Percentiles rank a stretch among this genome's conserved stretches.
Evolutionary conservation across 495 filamentous ascomycete species (phyloP).

Genomic region (Aspergillus carlsbadensis): DNA sequence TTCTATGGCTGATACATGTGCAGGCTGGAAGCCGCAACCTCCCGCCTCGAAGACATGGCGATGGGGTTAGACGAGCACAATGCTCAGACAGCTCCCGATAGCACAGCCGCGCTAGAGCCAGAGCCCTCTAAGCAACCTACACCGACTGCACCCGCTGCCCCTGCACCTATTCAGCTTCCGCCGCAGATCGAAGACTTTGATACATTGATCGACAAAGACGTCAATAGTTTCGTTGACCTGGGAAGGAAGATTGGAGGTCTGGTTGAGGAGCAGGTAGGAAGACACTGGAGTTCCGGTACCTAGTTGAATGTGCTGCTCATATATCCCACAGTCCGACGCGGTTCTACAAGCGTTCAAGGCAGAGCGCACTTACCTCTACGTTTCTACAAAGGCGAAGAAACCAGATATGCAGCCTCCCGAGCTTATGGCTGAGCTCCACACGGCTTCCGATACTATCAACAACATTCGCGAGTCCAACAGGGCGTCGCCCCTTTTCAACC

Average conservation of each 20-base stretch:
- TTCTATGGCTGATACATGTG: slow-evolving; percentile 13
- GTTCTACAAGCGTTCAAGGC: slow-evolving; percentile 71
- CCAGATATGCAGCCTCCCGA: slow-evolving; percentile 71
- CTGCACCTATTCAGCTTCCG: slow-evolving; percentile 62
- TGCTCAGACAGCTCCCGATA: slow-evolving; percentile 46
- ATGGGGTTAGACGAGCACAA: slow-evolving; percentile 61
- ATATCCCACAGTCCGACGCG: slow-evolving; percentile 49
- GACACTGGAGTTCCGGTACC: neutral
- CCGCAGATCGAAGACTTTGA: slow-evolving; percentile 84
- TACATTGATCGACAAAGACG: slow-evolving; percentile 67
- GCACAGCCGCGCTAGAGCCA: slow-evolving; percentile 37
- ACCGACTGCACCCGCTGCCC: slow-evolving; percentile 44
- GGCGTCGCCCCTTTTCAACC: slow-evolving; percentile 65
- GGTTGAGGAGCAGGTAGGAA: slow-evolving; percentile 73
- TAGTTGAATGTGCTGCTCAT: slow-evolving; percentile 6
- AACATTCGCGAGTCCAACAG: slow-evolving; percentile 79
- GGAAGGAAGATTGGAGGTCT: slow-evolving; percentile 75
- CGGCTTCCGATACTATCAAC: slow-evolving; percentile 69
- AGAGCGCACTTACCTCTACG: slow-evolving; percentile 81
- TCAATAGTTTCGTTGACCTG: slow-evolving; percentile 73
- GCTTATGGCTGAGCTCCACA: slow-evolving; percentile 79
- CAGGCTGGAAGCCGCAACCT: slow-evolving; percentile 97
- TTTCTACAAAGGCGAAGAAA: slow-evolving; percentile 90
- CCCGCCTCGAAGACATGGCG: slow-evolving; percentile 93
- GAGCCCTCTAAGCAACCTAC: slow-evolving; percentile 42